Base-by-base conservation (phyloP, 306 rosid genomes). In the Trifolium repens region DNA sequence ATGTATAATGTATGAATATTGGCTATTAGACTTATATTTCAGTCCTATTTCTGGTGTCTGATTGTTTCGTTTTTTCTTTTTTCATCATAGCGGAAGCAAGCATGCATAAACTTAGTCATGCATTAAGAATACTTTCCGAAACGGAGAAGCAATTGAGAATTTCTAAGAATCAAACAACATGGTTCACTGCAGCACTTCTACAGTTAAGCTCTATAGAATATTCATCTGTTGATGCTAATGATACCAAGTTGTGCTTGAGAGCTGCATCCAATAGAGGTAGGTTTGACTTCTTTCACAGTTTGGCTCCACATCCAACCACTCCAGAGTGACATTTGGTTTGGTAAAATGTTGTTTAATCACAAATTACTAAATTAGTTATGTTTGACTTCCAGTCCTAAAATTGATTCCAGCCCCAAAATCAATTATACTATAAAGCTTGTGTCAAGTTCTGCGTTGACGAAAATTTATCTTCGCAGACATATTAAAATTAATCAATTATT, bases 171-270 rank as follows among this genome's bases (percentile, higher is more conserved):
- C 97, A 89, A 76, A 70, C 90, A 30, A 93, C 97, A 47, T 93
- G 98, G 97, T 90, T 91, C 73, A 93, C 91, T 7, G 98, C 88
- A 55, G 98, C 97, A 60, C 90, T 93, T 55, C 77, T 93, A 53
- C 98, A 91, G 82, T 84, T 93, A 69, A 91, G 93, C 76, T 85
- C 96, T 10, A 32, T 59, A 13, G 96, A 91, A 46, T 52, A 78
- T 59, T 84, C 89, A 62, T 80, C 91, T 19, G 67, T 50, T 40
- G 82, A 86, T 84, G 66, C 79, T 34, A 86, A 71, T 76, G 89
- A 78, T 67, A 32, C 84, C 14, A 89, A 85, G 76, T 78, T 85
- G 40, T 81, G 82, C 73, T 47, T 83, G 53, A 82, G 52, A 69
- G 79, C 76, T 71, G 72, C 65, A 2, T 76, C 79, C 22, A 80